phyloP scores from a whole-genome alignment of 2,329 filamentous ascomycete genomes.

The Xylariomycetidae sp. region DNA sequence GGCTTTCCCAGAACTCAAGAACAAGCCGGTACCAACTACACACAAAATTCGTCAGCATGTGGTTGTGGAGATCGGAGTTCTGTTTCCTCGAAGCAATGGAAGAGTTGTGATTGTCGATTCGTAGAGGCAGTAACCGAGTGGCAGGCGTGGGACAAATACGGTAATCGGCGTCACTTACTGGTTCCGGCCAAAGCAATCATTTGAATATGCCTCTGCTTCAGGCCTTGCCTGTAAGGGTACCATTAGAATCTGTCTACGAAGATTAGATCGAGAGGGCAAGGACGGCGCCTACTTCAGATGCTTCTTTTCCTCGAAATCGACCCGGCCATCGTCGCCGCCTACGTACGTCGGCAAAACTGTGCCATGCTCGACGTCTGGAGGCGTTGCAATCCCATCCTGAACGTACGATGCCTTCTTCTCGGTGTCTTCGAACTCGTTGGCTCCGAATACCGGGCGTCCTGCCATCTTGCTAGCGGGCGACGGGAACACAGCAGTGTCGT shows the following conservation, averaged over 20 bases:
- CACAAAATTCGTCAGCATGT: no score
- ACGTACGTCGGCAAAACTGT: not conserved
- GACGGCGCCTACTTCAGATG: not conserved
- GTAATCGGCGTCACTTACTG: no score
- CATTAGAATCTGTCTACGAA: no score
- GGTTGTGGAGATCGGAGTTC: no score
- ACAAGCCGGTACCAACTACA: slow-evolving; percentile 45
- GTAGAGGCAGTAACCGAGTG: no score
- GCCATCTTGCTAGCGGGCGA: not conserved
- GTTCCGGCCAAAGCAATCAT: slow-evolving; percentile 45
- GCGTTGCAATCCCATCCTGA: not conserved
- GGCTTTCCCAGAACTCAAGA: slow-evolving; percentile 57
- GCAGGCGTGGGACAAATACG: no score
- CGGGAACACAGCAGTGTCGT: not conserved
- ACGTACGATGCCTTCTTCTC: not conserved
- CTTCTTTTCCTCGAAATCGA: slow-evolving; percentile 2
- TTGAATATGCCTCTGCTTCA: slow-evolving; percentile 42
- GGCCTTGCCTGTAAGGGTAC: slow-evolving; percentile 10
- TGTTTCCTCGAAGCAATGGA: no score
- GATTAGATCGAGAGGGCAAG: no score
- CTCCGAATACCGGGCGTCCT: not conserved
- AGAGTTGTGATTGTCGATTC: no score
- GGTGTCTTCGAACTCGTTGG: not conserved
- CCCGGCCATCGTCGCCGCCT: not conserved
- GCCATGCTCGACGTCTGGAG: not conserved